Evolutionary conservation across 1,284 basidiomycete species (phyloP), one percentile per base, ranked within the genome.

Genomic region (Microbotryomycetes sp.): DNA sequence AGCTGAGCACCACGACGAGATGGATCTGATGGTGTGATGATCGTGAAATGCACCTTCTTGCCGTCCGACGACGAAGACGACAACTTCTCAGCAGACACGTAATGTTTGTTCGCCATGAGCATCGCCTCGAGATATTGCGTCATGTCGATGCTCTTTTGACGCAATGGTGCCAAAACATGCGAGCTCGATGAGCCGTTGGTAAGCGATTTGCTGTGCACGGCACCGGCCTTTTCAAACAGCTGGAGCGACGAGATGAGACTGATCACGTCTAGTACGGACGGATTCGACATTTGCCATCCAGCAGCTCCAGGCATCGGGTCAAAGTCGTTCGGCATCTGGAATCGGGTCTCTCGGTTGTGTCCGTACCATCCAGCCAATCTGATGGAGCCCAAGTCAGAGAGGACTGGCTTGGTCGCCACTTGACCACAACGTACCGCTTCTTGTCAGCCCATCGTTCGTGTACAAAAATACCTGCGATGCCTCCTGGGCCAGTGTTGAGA

Each of bases 281-380:
- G 92, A 77, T 96, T 97, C 28, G 91, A 96, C 75, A 93, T 87
- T 74, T 97, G 91, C 79, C 89, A 97, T 30, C 93, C 93, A 73
- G 91, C 88, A 1, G 96, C 96, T 52, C 94, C 94, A 11, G 80
- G 80, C 60, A 89, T 88, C 3, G 92, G 86, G 45, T 83, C 82
- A 76, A 97, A 98, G 54, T 75, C 78, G 21, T 86, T 80, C 18
- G 86, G 86, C 94, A 97, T 97, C 61, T 84, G 79, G 79, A 99
- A 98, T 45, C 96, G 86, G 45, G 90, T 93, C 60, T 79, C 74
- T 24, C 85, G 81, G 72, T 92, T 84, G 75, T 97, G 91, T 51
- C 96, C 94, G 91, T 92, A 99, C 94, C 94, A 99, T 35, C 96
- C 94, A 24, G 91, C 87, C 61, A 86, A 85, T 72, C 93, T 91